These are phyloP conservation scores for Fulvia fulva DNA, from an alignment of 2,329 filamentous ascomycete species.

Conservation along the genomic window DNA sequence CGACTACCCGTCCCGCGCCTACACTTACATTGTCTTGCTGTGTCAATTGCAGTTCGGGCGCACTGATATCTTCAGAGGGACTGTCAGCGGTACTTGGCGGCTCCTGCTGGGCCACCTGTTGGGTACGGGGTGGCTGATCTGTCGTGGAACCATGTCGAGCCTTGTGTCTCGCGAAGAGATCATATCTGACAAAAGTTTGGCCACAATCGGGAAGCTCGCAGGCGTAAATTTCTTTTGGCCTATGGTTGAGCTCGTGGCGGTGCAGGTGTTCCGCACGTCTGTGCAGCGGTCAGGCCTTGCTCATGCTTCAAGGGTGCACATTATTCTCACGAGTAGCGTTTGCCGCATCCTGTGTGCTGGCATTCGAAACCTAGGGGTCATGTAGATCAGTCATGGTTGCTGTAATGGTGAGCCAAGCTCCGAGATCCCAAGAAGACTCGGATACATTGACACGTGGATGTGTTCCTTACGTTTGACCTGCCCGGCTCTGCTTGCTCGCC, in stretches of 20 bases:
- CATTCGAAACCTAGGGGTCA: slow-evolving; percentile 59
- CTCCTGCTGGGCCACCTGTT: neutral
- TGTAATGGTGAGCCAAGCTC: neutral
- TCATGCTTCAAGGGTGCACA: neutral
- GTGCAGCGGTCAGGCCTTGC: neutral
- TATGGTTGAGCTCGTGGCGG: slow-evolving; percentile 89
- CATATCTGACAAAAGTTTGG: slow-evolving; percentile 86
- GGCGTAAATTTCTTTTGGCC: slow-evolving; percentile 85
- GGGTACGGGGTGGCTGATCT: slow-evolving; percentile 30
- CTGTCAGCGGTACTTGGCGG: no score
- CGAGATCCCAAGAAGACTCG: neutral
- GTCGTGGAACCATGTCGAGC: slow-evolving; percentile 55
- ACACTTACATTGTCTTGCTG: no score
- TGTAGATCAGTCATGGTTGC: slow-evolving; percentile 73
- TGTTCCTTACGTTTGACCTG: slow-evolving; percentile 33
- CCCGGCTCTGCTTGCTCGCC: neutral
- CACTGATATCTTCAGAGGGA: no score
- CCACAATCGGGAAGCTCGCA: slow-evolving; percentile 86
- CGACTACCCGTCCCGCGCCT: no score
- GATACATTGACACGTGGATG: neutral
- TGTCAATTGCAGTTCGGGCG: neutral
- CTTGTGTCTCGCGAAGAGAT: slow-evolving; percentile 68
- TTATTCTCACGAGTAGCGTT: slow-evolving; percentile 68
- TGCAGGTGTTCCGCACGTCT: slow-evolving; percentile 83
- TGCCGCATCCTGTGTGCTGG: slow-evolving; percentile 78